Evolutionary conservation across 192 early-diverging fungal species (phyloP).

Genomic region (Coemansia reversa): DNA sequence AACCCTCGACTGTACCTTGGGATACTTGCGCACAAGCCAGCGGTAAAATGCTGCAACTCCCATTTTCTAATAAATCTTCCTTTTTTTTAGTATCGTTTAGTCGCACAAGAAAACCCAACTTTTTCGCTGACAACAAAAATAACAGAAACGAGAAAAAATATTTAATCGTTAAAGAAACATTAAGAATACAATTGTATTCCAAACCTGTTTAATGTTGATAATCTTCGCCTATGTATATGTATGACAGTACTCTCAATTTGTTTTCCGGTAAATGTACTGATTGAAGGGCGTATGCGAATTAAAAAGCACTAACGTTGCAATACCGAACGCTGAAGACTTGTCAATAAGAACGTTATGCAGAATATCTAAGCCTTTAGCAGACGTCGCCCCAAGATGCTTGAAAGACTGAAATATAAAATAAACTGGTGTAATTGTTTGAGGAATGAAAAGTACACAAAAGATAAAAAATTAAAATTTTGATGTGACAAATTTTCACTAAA

Average conservation of each 20-base stretch:
- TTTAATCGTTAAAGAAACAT: not conserved
- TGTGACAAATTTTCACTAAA: too few species aligned
- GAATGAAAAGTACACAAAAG: not conserved
- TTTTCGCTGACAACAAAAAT: not conserved
- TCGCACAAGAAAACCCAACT: not conserved
- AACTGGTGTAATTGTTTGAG: not conserved
- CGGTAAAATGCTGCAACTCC: conserved; percentile 81
- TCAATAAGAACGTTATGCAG: not conserved
- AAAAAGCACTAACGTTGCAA: not conserved
- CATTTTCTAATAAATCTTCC: conserved; percentile 47
- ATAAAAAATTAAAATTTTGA: not conserved
- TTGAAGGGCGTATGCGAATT: not conserved
- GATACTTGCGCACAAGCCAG: conserved; percentile 77
- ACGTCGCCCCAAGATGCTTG: not conserved
- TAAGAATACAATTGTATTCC: not conserved
- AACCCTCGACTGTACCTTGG: conserved; percentile 66
- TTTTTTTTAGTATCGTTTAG: not conserved
- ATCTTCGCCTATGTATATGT: not conserved
- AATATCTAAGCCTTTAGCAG: not conserved
- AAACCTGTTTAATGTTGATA: not conserved
- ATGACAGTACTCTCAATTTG: not conserved
- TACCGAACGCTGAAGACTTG: not conserved
- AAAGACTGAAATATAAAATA: not conserved
- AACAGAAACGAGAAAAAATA: conserved; percentile 7
- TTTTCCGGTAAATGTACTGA: not conserved